Conservation (phyloP, 2,329 filamentous ascomycete genomes). For the Penicillium crustosum region DNA sequence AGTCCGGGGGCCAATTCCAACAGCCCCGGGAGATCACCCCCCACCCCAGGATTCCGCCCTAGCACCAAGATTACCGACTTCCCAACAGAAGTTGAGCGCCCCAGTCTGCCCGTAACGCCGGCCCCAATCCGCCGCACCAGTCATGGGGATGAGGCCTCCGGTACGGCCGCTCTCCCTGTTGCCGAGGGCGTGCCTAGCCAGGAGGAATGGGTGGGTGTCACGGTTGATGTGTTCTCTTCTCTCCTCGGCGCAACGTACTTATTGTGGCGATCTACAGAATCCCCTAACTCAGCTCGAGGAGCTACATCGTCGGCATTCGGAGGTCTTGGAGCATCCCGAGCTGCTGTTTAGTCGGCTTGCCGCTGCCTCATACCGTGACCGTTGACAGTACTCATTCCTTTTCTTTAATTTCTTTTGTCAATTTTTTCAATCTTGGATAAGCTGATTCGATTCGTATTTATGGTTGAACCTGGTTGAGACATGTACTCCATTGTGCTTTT, state of each 20-base stretch:
- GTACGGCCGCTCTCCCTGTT: slow-evolving; percentile 58
- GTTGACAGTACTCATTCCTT: background rate
- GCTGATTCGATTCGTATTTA: background rate
- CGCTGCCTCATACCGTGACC: background rate
- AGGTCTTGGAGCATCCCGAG: slow-evolving; percentile 54
- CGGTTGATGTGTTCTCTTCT: slow-evolving; percentile 47
- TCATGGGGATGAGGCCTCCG: slow-evolving; percentile 36
- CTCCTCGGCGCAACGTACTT: slow-evolving; percentile 46
- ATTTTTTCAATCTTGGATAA: background rate
- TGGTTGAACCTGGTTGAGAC: background rate
- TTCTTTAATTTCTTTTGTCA: background rate
- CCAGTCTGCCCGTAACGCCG: slow-evolving; percentile 86
- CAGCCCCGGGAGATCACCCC: slow-evolving; percentile 13
- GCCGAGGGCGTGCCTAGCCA: slow-evolving; percentile 84
- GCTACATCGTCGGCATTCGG: slow-evolving; percentile 65
- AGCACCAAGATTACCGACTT: slow-evolving; percentile 81
- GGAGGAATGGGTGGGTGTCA: slow-evolving; percentile 87
- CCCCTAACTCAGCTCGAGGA: slow-evolving; percentile 68
- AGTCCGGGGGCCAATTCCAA: slow-evolving; percentile 14
- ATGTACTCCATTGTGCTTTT: slow-evolving; percentile 2
- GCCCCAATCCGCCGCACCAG: slow-evolving; percentile 70
- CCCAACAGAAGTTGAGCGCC: slow-evolving; percentile 75
- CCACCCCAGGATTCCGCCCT: slow-evolving; percentile 40
- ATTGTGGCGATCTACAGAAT: slow-evolving; percentile 60
- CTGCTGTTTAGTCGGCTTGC: slow-evolving; percentile 24